Base-by-base conservation (phyloP, 139 green algal genomes). In the Edaphochlamys debaryana region DNA sequence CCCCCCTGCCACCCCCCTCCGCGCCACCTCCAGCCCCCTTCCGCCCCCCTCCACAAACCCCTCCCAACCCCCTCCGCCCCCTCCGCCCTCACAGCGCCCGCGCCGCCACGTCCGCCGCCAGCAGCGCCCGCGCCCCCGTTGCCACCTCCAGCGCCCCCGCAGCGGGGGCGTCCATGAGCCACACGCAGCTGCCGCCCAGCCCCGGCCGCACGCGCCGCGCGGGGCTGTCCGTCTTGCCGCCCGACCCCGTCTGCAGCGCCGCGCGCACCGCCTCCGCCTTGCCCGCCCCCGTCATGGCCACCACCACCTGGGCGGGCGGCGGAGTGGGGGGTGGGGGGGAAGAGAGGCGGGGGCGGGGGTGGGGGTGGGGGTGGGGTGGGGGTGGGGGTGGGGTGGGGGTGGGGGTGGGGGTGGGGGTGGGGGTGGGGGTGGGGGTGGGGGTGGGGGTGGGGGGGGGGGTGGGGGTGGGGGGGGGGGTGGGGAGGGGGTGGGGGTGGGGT, bases 191-290 rank as follows among this genome's bases (percentile, higher is more conserved):
- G 30, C 54, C 82, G 42, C 77, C 77, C 34, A 41, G 40, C 64
- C 72, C 45, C 3, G 77, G 64, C 32, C 64, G 41, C 32, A 84
- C 64, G 6, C 32, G 40, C 2, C 64, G 77, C 3, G 64, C 64
- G 23, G 77, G 77, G 40, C 68, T 29, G 32, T 75, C 64, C 17
- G 6, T n/a, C 1, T 30, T 25, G 62, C 25, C 45, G 32, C 42
- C 11, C 30, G 69, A 58, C 13, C 15, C 30, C 40, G 23, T 48
- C 80, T 90, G 76, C 69, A 92, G 79, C 68, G 82, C 82, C 19
- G n/a, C 37, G 63, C 50, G 70, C 34, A 89, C 82, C 11, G 79
- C 80, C 22, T 80, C 73, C 13, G 89, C 86, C 86, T 92, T 92
- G 70, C 64, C 40, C 30, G 60, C 79, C 3, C 89, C 89, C 17